A percentile compares a stretch with the other conserved stretches of the same genome.
phyloP scores from a whole-genome alignment of 805 yeast species.

The Middelhovenomyces tepae region DNA sequence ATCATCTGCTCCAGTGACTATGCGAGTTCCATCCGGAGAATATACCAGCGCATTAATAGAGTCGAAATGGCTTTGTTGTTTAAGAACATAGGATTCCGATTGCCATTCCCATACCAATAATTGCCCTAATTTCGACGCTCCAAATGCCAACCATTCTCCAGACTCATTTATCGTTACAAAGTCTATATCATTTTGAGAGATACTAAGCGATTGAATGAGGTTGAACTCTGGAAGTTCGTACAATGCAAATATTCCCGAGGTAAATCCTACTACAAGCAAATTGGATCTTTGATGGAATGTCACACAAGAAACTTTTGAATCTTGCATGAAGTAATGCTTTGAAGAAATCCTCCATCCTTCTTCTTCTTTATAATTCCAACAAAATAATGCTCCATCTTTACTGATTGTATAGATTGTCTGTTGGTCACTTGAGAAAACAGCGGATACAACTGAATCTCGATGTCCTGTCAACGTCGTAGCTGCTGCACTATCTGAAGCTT shows the following conservation, averaged over 20 bases:
- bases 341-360: conserved; percentile 69
- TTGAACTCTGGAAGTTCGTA: conserved; percentile 80
- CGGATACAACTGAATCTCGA: conserved; percentile 76
- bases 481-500: conserved; percentile 60
- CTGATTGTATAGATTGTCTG: conserved; percentile 86
- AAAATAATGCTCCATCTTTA: conserved; percentile 88
- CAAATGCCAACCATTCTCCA: conserved; percentile 97
- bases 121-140: conserved; percentile 87
- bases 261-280: conserved; percentile 79
- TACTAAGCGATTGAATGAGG: conserved; percentile 74
- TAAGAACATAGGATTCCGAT: conserved; percentile 86
- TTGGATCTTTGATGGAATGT: conserved; percentile 70
- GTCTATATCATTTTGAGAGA: conserved; percentile 86
- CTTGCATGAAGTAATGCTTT: conserved; percentile 66
- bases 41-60: conserved; percentile 74
- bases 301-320: conserved; percentile 67
- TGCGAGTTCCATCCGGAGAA: conserved; percentile 88
- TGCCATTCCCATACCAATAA: conserved; percentile 97
- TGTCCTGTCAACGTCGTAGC: conserved; percentile 89
- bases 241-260: conserved; percentile 81
- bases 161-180: conserved; percentile 68
- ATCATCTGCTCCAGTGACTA: conserved; percentile 92
- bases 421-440: conserved; percentile 81
- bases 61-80: conserved; percentile 97
- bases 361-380: conserved; percentile 67